Evolutionary conservation across 2,329 filamentous ascomycete species (phyloP), one percentile per base, ranked within the genome.

Genomic region (Aspergillus floridensis): DNA sequence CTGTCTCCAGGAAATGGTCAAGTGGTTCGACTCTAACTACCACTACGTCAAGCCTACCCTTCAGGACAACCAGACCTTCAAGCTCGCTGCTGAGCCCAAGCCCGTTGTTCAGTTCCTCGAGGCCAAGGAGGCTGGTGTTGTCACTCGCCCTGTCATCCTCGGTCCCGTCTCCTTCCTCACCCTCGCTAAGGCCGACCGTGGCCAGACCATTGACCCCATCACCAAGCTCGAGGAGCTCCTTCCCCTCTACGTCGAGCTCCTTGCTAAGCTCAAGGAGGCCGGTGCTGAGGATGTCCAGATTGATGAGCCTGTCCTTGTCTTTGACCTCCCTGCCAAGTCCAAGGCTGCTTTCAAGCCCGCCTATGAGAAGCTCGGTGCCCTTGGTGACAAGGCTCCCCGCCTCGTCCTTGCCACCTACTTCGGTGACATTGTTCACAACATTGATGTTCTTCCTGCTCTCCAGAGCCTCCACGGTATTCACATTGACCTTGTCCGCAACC

Each of bases 21-120:
- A 99, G 86, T 99, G 95, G 95, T 99, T 99, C 78, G 95, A 99
- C 86, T 96, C 92, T 68, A 99, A 99, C 90, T 99, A 99, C 89
- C 95, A 98, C 87, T 99, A 99, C 81, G 95, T 98, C 83, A 98
- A 98, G 88, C 95, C 95, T 66, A 97, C 95, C 65, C 87, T 99
- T 69, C 92, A 97, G 82, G 89, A 97, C 83, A 90, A 91, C 86
- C 95, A 99, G 87, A 88, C 86, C 75, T 99, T 99, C 88, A 93
- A 89, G 82, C 91, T 99, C 65, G 81, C 84, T 64, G 81, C 86
- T 70, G 89, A 88, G 80, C 92, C 95, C 79, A 99, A 99, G 89
- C 92, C 95, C 70, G 91, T 99, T 68, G 83, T 79, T 71, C 91
- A 99, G 80, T 99, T 95, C 87, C 85, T 90, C 71, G 95, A 99